These are phyloP conservation scores for Phoma sp. DNA, from an alignment of 2,329 filamentous ascomycete genomes.

Conservation along the genomic window DNA sequence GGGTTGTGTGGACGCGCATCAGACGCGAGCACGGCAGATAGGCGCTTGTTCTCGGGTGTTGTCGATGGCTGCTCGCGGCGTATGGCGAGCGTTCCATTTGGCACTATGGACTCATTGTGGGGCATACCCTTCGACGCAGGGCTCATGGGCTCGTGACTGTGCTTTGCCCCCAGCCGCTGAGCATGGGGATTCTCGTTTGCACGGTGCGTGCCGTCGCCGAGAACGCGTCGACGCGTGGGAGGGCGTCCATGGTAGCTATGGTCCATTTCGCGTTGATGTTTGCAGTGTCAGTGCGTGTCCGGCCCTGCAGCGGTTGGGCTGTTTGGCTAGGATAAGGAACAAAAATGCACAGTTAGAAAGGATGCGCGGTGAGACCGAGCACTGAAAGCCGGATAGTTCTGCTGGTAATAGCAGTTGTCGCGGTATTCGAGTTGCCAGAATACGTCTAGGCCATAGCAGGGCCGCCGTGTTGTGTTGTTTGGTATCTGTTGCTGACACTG, in stretches of 20 bases:
- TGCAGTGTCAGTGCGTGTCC: constrained; percentile 16
- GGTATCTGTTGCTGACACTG: constrained; percentile 32
- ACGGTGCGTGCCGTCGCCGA: constrained; percentile 43
- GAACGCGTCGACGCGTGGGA: constrained; percentile 38
- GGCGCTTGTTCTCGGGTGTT: constrained; percentile 58
- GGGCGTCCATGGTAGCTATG: constrained; percentile 37
- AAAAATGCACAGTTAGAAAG: constrained; percentile 33
- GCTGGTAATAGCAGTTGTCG: constrained; percentile 20
- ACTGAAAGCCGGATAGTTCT: constrained; percentile 25
- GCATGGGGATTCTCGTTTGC: constrained; percentile 37
- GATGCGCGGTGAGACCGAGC: constrained; percentile 25
- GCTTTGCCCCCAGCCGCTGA: constrained; percentile 30
- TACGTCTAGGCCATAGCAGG: constrained; percentile 25
- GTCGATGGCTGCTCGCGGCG: constrained; percentile 39
- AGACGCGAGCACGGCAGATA: constrained; percentile 59
- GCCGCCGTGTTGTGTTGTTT: constrained; percentile 24
- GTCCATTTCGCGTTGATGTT: constrained; percentile 34
- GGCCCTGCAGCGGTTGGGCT: constrained; percentile 18
- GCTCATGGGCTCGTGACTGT: constrained; percentile 19
- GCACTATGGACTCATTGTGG: constrained; percentile 53
- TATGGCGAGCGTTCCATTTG: constrained; percentile 52
- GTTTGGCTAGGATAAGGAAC: constrained; percentile 19
- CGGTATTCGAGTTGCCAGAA: constrained; percentile 15
- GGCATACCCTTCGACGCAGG: constrained; percentile 39
- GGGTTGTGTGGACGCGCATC: constrained; percentile 56